Percentiles rank a stretch among this genome's conserved stretches.
Evolutionary conservation across 1,139 yeast species (phyloP).

Genomic region (Debaryomycetaceae sp.): DNA sequence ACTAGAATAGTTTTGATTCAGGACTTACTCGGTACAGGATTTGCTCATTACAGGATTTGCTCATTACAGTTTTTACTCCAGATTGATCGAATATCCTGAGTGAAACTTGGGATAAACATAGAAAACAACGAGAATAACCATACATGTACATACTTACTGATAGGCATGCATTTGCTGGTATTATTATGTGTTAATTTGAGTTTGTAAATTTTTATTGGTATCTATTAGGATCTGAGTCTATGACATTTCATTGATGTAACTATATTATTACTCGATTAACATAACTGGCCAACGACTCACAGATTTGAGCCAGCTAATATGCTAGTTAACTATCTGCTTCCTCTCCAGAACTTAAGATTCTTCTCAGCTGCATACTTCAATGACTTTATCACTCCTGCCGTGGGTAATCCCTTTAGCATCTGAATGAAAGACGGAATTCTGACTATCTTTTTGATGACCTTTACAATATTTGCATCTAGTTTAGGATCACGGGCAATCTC

Average conservation of each 20-base stretch:
- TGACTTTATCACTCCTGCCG: constrained; percentile 80
- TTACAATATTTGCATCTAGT: constrained; percentile 36
- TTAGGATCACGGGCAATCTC: constrained; percentile 17
- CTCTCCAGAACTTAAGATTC: constrained; percentile 26
- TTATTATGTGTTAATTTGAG: no score
- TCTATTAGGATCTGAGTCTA: no score
- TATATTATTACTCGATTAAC: not conserved
- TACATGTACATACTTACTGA: no score
- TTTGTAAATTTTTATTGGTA: not conserved
- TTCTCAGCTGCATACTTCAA: constrained; percentile 78
- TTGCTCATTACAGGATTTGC: not conserved
- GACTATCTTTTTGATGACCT: constrained; percentile 57
- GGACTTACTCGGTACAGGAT: not conserved
- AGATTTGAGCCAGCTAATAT: not conserved
- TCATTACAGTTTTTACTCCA: not conserved
- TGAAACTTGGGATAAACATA: not conserved
- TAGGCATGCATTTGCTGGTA: no score
- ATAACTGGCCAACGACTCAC: not conserved
- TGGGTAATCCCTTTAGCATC: constrained; percentile 75
- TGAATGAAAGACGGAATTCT: constrained; percentile 69
- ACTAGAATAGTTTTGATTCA: not conserved
- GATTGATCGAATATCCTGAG: not conserved
- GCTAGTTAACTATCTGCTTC: not conserved
- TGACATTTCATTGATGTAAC: no score
- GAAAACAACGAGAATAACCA: no score